phyloP scores from a whole-genome alignment of 2,329 filamentous ascomycete species.

The Penicillium sclerotigenum region DNA sequence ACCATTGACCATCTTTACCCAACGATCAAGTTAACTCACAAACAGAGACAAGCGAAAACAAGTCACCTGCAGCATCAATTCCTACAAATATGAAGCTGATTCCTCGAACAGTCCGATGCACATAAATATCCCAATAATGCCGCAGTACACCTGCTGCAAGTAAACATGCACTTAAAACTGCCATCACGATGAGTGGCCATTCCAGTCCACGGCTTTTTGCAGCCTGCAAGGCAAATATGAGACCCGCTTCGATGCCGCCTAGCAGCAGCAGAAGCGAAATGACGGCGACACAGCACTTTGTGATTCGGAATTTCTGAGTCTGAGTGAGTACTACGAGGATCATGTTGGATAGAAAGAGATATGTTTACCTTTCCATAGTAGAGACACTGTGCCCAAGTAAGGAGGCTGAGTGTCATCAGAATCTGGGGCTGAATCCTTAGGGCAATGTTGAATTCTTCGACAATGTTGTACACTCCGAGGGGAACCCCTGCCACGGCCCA shows the following conservation, averaged over 20 bases:
- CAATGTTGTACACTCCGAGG: constrained; percentile 60
- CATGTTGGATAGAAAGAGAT: neutral
- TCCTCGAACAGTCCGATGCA: constrained; percentile 63
- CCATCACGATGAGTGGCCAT: constrained; percentile 67
- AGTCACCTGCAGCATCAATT: constrained; percentile 66
- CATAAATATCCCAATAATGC: constrained; percentile 68
- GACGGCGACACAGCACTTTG: constrained; percentile 50
- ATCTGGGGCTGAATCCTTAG: constrained; percentile 56
- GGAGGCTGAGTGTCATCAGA: constrained; percentile 50
- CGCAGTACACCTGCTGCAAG: constrained; percentile 64
- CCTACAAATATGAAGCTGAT: constrained; percentile 71
- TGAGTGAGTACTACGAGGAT: neutral
- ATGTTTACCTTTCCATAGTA: constrained; percentile 47
- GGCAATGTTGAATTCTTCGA: constrained; percentile 53
- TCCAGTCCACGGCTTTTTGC: constrained; percentile 45
- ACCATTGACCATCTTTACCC: neutral
- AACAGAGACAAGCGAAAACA: constrained; percentile 64
- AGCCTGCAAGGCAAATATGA: constrained; percentile 57
- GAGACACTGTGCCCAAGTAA: constrained; percentile 56
- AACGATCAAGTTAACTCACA: constrained; percentile 27
- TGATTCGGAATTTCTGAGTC: constrained; percentile 51
- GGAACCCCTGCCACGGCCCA: constrained; percentile 66
- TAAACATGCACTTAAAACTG: constrained; percentile 60
- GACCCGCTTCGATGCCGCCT: constrained; percentile 56
- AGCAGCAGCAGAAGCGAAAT: constrained; percentile 54